Percentiles rank a stretch among this genome's conserved stretches.
phyloP scores from a whole-genome alignment of 2,329 filamentous ascomycete genomes.

The Arthrinium phaeospermum region DNA sequence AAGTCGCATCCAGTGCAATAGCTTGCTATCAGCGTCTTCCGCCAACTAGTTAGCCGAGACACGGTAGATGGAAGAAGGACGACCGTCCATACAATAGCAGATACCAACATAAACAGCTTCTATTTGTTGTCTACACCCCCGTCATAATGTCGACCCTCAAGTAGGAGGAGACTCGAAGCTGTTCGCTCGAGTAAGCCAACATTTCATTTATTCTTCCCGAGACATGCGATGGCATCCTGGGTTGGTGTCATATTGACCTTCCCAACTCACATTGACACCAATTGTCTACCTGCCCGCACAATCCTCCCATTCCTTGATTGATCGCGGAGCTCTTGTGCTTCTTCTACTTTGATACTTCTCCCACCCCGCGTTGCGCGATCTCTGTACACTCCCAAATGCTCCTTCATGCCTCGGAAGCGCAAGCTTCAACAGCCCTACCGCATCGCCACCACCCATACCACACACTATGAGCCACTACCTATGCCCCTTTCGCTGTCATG shows the following conservation, averaged over 20 bases:
- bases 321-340: background rate
- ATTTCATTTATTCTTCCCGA: slow-evolving; percentile 25
- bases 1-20: background rate
- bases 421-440: background rate
- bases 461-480: background rate
- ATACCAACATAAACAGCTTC: background rate
- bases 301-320: background rate
- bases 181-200: slow-evolving; percentile 84
- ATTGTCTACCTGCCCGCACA: background rate
- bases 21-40: slow-evolving; percentile 24
- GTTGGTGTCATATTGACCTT: slow-evolving; percentile 14
- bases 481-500: slow-evolving; percentile 27
- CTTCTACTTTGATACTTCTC: background rate
- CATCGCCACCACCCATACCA: background rate
- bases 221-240: slow-evolving; percentile 15
- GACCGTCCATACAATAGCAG: background rate
- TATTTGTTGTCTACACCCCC: slow-evolving; percentile 1
- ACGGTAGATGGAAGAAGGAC: slow-evolving; percentile 28
- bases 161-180: slow-evolving; percentile 96
- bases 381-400: background rate
- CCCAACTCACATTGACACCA: slow-evolving; percentile 9
- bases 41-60: slow-evolving; percentile 28
- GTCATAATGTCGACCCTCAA: slow-evolving; percentile 59
- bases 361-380: background rate
- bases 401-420: background rate